Evolutionary conservation across 768 basidiomycete genomes (phyloP).

Genomic region (Boletus sp.): DNA sequence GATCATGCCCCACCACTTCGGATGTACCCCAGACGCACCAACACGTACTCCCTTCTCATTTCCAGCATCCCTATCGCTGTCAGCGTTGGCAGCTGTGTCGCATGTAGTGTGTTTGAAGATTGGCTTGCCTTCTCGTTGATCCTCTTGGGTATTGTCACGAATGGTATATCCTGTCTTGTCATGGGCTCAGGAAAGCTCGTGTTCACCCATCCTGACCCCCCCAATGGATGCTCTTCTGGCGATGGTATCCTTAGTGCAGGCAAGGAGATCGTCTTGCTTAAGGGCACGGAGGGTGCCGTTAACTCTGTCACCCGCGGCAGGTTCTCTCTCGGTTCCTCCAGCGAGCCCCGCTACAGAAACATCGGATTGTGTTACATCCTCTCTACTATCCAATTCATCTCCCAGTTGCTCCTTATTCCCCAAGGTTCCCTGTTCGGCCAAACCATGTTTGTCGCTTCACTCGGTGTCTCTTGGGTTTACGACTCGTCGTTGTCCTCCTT

Average conservation of each 20-base stretch:
- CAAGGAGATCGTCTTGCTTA: constrained; percentile 26
- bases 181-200: constrained; percentile 33
- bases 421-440: constrained; percentile 35
- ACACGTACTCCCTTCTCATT: constrained; percentile 19
- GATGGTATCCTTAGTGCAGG: constrained; percentile 29
- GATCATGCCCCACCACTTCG: constrained; percentile 12
- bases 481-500: constrained; percentile 37
- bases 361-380: constrained; percentile 34
- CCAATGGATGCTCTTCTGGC: constrained; percentile 23
- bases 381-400: constrained; percentile 34
- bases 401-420: constrained; percentile 35
- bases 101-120: constrained; percentile 29
- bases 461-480: constrained; percentile 36
- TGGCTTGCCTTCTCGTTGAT: constrained; percentile 36
- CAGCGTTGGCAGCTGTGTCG: constrained; percentile 28
- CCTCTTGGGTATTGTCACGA: constrained; percentile 32
- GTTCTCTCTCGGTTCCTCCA: constrained; percentile 24
- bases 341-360: constrained; percentile 25
- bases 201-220: constrained; percentile 25
- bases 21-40: constrained; percentile 19
- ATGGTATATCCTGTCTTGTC: constrained; percentile 31
- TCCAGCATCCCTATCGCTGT: constrained; percentile 31
- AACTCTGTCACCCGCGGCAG: constrained; percentile 31
- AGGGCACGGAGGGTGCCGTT: constrained; percentile 29
- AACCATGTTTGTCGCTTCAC: constrained; percentile 34